Evolutionary conservation across 2,329 filamentous ascomycete genomes (phyloP).

Genomic region (Exophiala phaeomuriformis): DNA sequence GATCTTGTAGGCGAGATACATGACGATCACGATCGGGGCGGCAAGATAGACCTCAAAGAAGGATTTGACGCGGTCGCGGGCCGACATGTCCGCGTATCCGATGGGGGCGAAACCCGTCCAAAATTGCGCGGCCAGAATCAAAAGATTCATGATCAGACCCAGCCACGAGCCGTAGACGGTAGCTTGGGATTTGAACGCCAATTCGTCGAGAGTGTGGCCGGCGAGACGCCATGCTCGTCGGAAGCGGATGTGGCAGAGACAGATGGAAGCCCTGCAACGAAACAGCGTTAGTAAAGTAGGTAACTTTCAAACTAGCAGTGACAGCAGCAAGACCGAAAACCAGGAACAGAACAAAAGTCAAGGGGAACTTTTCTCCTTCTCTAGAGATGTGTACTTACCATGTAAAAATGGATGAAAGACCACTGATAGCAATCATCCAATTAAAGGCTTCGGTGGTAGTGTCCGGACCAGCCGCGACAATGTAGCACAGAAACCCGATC

Average conservation of each 20-base stretch:
- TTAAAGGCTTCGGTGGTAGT: slow-evolving; percentile 51
- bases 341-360: no score
- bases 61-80: slow-evolving; percentile 22
- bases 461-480: slow-evolving; percentile 52
- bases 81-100: slow-evolving; percentile 26
- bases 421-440: slow-evolving; percentile 73
- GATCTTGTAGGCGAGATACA: slow-evolving; percentile 69
- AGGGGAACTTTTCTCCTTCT: no score
- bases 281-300: slow-evolving; percentile 33
- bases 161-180: slow-evolving; percentile 58
- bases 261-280: slow-evolving; percentile 52
- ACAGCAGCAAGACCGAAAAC: no score
- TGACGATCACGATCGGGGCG: slow-evolving; percentile 30
- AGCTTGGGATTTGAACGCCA: slow-evolving; percentile 56
- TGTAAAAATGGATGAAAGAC: slow-evolving; percentile 65
- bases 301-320: no score
- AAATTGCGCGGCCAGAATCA: slow-evolving; percentile 50
- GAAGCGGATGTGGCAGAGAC: slow-evolving; percentile 61
- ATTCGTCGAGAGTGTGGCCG: slow-evolving; percentile 54
- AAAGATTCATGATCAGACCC: slow-evolving; percentile 50
- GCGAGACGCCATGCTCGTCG: slow-evolving; percentile 52
- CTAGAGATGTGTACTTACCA: slow-evolving; percentile 47
- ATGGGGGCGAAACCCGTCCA: slow-evolving; percentile 30
- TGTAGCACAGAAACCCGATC: slow-evolving; percentile 68
- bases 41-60: slow-evolving; percentile 31